Conservation (phyloP, 306 rosid species). For the Spatholobus suberectus region DNA sequence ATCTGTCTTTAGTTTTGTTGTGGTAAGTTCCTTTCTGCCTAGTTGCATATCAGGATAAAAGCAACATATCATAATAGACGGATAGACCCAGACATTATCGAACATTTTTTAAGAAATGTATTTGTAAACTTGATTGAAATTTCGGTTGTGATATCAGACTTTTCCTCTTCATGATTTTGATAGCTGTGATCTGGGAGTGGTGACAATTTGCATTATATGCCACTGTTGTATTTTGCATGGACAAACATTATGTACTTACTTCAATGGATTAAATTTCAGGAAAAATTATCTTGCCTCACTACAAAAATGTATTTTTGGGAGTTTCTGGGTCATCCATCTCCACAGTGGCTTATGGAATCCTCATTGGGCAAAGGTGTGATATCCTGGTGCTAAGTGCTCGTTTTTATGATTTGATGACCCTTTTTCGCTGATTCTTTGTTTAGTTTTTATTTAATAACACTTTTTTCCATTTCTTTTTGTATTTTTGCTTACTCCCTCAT, state of each 20-base stretch:
- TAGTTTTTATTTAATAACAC: constrained; percentile 7
- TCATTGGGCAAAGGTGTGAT: constrained; percentile 79
- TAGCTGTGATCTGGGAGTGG: constrained; percentile 17
- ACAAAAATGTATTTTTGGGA: constrained; percentile 39
- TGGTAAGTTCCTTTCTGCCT: constrained; percentile 20
- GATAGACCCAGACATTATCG: not conserved
- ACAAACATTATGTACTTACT: constrained; percentile 36
- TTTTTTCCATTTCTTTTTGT: not conserved
- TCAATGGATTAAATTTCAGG: constrained; percentile 47
- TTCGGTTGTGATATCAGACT: not conserved
- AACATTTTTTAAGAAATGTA: constrained; percentile 9
- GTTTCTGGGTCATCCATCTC: constrained; percentile 49
- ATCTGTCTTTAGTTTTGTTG: constrained; percentile 25
- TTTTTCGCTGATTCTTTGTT: not conserved
- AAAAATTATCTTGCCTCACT: constrained; percentile 52
- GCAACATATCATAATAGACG: constrained; percentile 10
- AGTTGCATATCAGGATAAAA: constrained; percentile 36
- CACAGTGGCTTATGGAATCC: constrained; percentile 65
- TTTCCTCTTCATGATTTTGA: constrained; percentile 1
- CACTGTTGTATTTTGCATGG: not conserved
- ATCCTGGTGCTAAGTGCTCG: constrained; percentile 7
- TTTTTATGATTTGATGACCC: constrained; percentile 5
- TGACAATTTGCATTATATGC: constrained; percentile 29
- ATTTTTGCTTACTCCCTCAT: not conserved
- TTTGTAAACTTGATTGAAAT: constrained; percentile 31